These are phyloP conservation scores for Solanum habrochaites DNA, from an alignment of 257 asterid genomes.

Conservation along the genomic window DNA sequence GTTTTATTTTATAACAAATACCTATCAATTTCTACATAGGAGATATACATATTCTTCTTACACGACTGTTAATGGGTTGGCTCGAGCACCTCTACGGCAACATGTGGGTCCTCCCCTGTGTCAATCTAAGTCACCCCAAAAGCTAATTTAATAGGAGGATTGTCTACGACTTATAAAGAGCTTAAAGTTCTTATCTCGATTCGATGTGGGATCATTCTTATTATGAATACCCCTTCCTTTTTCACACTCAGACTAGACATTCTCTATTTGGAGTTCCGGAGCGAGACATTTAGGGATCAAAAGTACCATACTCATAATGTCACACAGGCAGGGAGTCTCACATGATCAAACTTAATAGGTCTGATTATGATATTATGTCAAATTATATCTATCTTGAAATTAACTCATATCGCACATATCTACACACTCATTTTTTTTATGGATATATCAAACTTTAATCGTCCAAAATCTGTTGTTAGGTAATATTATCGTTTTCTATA, in stretches of 20 bases:
- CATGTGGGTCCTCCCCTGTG: not conserved
- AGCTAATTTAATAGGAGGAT: not conserved
- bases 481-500: too few relatives aligned
- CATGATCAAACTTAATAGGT: not conserved
- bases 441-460: not conserved
- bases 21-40: too few relatives aligned
- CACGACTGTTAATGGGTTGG: too few relatives aligned
- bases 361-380: not conserved
- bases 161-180: not conserved
- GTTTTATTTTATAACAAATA: too few relatives aligned
- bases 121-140: not conserved
- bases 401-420: not conserved
- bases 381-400: too few relatives aligned
- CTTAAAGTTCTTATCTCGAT: too few relatives aligned
- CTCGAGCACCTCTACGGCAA: too few relatives aligned
- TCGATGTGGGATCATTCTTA: not conserved
- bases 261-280: not conserved
- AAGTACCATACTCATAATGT: not conserved
- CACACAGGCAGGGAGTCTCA: not conserved
- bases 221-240: not conserved
- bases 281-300: not conserved
- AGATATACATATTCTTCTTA: too few relatives aligned
- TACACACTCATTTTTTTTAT: too few relatives aligned
- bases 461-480: too few relatives aligned
- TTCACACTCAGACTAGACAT: not conserved